Conservation (phyloP, 164 flowering plant genomes). For the Stephania japonica region DNA sequence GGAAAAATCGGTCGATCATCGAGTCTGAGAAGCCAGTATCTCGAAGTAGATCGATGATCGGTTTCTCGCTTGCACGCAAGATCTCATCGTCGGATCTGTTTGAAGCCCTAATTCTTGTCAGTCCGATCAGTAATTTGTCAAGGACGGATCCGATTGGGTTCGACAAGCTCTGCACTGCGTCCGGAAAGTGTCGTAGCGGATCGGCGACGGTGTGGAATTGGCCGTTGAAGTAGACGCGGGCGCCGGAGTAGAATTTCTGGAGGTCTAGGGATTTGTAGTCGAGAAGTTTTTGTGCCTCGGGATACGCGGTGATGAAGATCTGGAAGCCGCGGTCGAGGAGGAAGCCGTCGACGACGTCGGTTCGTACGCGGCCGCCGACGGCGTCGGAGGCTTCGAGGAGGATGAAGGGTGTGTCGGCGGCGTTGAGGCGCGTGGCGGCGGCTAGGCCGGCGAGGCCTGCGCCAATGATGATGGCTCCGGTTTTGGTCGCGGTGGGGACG, state of each 20-base stretch:
- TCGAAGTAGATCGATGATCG: slow-evolving; percentile 41
- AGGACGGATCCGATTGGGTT: slow-evolving; percentile 73
- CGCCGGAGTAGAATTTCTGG: slow-evolving; percentile 80
- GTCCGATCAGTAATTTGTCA: slow-evolving; percentile 63
- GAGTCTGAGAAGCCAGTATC: slow-evolving; percentile 62
- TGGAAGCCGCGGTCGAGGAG: slow-evolving; percentile 91
- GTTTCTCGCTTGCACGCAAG: slow-evolving; percentile 39
- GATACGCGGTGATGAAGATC: slow-evolving; percentile 92
- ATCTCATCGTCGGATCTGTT: slow-evolving; percentile 52
- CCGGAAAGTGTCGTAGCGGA: slow-evolving; percentile 66
- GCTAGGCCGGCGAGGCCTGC: slow-evolving; percentile 94
- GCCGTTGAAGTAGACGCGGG: slow-evolving; percentile 52
- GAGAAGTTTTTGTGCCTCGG: slow-evolving; percentile 57
- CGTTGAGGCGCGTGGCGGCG: slow-evolving; percentile 67
- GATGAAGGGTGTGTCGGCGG: slow-evolving; percentile 59
- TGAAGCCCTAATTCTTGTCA: slow-evolving; percentile 43
- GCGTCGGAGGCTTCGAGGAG: slow-evolving; percentile 81
- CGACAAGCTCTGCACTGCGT: slow-evolving; percentile 44
- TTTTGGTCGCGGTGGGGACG: slow-evolving; percentile 13
- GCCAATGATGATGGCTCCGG: slow-evolving; percentile 65
- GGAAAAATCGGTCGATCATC: slow-evolving; percentile 64
- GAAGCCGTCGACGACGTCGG: slow-evolving; percentile 73
- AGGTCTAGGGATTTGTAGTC: slow-evolving; percentile 48
- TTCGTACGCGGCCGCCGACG: slow-evolving; percentile 90
- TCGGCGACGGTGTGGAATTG: slow-evolving; percentile 79